Evolutionary conservation across 163 green algal genomes (phyloP).

Genomic region (Prototheca wickerhamii): DNA sequence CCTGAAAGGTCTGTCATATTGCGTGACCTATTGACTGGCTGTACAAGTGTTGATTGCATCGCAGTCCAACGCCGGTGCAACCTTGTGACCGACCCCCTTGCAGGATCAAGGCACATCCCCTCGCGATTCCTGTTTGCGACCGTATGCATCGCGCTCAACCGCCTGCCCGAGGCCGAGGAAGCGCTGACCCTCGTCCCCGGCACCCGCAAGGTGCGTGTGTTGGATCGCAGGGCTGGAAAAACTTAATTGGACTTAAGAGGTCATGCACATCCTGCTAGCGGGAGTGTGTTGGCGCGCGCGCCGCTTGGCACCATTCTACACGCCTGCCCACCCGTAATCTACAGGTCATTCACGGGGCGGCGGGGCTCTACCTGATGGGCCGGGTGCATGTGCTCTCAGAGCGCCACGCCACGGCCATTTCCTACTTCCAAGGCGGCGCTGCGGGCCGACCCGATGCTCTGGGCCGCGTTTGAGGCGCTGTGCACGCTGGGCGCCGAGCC

Average conservation of each 20-base stretch:
- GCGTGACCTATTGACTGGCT: too few relatives aligned
- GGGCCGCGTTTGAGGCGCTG: slow-evolving; percentile 86
- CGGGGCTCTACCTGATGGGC: slow-evolving; percentile 80
- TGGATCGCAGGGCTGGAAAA: too few relatives aligned
- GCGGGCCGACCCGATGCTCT: slow-evolving; percentile 77
- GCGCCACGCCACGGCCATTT: slow-evolving; percentile 38
- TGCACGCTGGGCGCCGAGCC: slow-evolving; percentile 66
- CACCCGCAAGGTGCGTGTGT: slow-evolving; percentile 10
- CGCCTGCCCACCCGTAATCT: background rate
- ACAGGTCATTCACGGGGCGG: slow-evolving; percentile 70
- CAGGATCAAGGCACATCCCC: background rate
- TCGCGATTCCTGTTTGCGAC: slow-evolving; percentile 73
- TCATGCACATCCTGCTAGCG: too few relatives aligned
- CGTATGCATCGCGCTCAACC: slow-evolving; percentile 61
- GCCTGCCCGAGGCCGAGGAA: slow-evolving; percentile 69
- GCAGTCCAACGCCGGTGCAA: too few relatives aligned
- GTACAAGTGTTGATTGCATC: too few relatives aligned
- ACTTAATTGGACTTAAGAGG: too few relatives aligned
- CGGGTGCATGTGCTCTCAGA: slow-evolving; percentile 59
- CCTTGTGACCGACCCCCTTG: too few relatives aligned
- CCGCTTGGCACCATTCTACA: background rate
- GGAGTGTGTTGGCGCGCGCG: too few relatives aligned
- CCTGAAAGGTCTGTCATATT: slow-evolving; percentile 63
- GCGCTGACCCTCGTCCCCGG: slow-evolving; percentile 48
- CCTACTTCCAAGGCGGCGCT: slow-evolving; percentile 66